Conservation (phyloP, 2,329 filamentous ascomycete species). For the Xylaria sp. region DNA sequence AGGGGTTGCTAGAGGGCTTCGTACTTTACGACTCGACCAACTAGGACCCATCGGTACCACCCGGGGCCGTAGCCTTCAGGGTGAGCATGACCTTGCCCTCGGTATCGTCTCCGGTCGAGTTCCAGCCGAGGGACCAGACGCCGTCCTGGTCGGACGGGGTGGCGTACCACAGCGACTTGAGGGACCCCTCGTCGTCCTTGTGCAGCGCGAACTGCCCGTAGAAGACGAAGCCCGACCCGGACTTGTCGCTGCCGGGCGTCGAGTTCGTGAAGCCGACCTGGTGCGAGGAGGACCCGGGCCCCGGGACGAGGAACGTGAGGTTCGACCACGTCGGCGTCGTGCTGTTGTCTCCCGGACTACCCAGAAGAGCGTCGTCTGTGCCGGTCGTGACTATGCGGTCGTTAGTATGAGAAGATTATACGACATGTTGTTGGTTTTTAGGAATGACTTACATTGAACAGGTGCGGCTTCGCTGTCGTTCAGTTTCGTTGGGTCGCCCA, state of each 20-base stretch:
- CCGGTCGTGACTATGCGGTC: slow-evolving; percentile 19
- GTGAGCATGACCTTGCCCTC: slow-evolving; percentile 23
- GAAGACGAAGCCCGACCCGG: slow-evolving; percentile 27
- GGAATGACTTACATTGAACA: slow-evolving; percentile 20
- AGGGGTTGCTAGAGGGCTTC: neutral
- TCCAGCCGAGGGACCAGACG: slow-evolving; percentile 32
- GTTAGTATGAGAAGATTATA: slow-evolving; percentile 5
- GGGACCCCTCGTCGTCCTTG: slow-evolving; percentile 11
- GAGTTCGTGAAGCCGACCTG: slow-evolving; percentile 25
- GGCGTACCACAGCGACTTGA: slow-evolving; percentile 32
- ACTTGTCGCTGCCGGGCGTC: slow-evolving; percentile 7
- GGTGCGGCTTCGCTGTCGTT: slow-evolving; percentile 16
- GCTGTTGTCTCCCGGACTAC: slow-evolving; percentile 24
- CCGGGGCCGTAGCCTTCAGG: slow-evolving; percentile 27
- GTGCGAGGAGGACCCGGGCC: slow-evolving; percentile 16
- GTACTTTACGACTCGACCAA: neutral
- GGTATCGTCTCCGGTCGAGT: slow-evolving; percentile 24
- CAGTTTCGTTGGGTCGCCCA: slow-evolving; percentile 9
- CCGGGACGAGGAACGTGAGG: slow-evolving; percentile 30
- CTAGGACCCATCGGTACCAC: neutral
- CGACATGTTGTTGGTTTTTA: neutral
- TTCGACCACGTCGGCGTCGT: slow-evolving; percentile 29
- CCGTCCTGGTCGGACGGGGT: slow-evolving; percentile 23
- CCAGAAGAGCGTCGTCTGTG: slow-evolving; percentile 20
- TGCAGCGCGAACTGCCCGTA: slow-evolving; percentile 30